Evolutionary conservation across 2,329 filamentous ascomycete genomes (phyloP).

Genomic region (Penicillium sp.): DNA sequence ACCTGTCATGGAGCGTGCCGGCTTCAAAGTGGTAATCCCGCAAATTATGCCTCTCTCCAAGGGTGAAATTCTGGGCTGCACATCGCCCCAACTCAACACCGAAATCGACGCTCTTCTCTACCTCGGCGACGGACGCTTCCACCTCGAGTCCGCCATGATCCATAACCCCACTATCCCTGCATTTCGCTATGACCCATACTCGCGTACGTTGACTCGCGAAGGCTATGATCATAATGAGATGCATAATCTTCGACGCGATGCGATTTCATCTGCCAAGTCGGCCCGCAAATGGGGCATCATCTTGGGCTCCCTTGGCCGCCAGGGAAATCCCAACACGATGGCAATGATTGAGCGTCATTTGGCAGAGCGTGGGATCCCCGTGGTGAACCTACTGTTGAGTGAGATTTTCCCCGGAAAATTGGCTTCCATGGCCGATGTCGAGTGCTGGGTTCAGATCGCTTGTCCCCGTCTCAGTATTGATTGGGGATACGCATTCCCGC

Average conservation of each 20-base stretch:
- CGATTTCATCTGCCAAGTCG: conserved; percentile 70
- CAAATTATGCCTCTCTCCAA: conserved; percentile 91
- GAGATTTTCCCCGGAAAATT: conserved; percentile 97
- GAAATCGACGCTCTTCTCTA: conserved; percentile 78
- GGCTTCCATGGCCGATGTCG: conserved; percentile 87
- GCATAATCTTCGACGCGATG: conserved; percentile 72
- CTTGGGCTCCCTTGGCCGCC: conserved; percentile 83
- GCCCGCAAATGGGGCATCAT: conserved; percentile 95
- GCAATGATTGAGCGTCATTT: conserved; percentile 78
- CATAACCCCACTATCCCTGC: conserved; percentile 89
- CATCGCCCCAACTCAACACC: conserved; percentile 69
- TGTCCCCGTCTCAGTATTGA: conserved; percentile 97
- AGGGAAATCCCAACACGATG: conserved; percentile 94
- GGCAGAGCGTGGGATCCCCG: conserved; percentile 68
- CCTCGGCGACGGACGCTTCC: conserved; percentile 88
- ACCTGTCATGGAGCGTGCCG: conserved; percentile 73
- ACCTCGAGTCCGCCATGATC: conserved; percentile 98
- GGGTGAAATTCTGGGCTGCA: conserved; percentile 96
- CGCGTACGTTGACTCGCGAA: conserved; percentile 84
- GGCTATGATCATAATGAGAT: conserved; percentile 90
- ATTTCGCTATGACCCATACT: conserved; percentile 96
- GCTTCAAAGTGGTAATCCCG: conserved; percentile 81
- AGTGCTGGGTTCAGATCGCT: conserved; percentile 97
- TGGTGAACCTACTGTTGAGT: conserved; percentile 79
- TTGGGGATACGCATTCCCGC: conserved; percentile 94